Base-by-base conservation (phyloP, 208 protist genomes). In the Trypanosoma congolense region DNA sequence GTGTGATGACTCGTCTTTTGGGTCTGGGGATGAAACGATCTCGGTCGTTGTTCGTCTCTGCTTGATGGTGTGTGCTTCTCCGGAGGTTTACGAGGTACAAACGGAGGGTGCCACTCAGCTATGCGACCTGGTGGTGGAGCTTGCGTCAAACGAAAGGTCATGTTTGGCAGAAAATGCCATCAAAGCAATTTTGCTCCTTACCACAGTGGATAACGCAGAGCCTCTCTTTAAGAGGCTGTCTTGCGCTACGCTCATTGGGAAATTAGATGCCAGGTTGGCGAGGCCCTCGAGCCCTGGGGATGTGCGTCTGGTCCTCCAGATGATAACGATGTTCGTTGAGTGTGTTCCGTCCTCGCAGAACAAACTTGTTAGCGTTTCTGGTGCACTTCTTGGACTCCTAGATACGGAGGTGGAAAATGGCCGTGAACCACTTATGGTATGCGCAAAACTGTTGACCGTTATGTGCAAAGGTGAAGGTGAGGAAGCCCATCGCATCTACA, bases 141-240 rank as follows among this genome's bases (percentile, higher is more conserved):
- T 70, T 18, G 36, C 45, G 29, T 60, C 51, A 9, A 53, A 42
- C 43, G 25, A 33, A n/a, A 54, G 9, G 16, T 26, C 33, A 46
- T 21, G 5, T 36, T 33, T 33, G n/a, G 28, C 56, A n/a, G 22
- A 16, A 24, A 47, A 43, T 48, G 52, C 56, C 21, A 48, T 70
- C 33, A 40, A 52, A 29, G 57, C 64, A 18, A 33, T 70, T 36
- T 58, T 41, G 4, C 24, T 43, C 19, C 24, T 63, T 12, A 14
- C 14, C n/a, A 19, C 18, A 21, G 42, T 62, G 29, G 16, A n/a
- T 21, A 70, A 70, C 58, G 64, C 50, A 33, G 49, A 54, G 19
- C 42, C 61, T 18, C 47, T 58, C 31, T 70, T 63, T 42, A 70
- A 45, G 4, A 45, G 36, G 28, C 48, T 70, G 0, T 46, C 55